phyloP scores from a whole-genome alignment of 768 basidiomycete species.

The Termitomyces heimii region DNA sequence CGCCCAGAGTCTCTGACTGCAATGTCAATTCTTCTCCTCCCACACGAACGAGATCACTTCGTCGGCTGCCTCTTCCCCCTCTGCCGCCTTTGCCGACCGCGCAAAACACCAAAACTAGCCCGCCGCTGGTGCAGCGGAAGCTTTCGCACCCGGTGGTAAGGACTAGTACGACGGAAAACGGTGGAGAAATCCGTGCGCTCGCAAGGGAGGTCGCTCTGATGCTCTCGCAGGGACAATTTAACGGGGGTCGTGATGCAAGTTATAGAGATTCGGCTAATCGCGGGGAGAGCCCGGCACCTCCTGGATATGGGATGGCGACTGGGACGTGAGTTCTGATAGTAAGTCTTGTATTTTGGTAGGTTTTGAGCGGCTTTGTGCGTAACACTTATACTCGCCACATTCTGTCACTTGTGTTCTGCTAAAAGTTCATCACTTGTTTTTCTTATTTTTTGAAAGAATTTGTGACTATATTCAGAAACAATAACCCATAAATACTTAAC shows the following conservation, averaged over 20 bases:
- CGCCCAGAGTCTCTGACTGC: background rate
- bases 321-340: background rate
- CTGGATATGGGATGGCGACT: slow-evolving; percentile 9
- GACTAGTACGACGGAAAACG: background rate
- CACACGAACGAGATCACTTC: background rate
- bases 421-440: background rate
- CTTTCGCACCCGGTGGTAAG: background rate
- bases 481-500: background rate
- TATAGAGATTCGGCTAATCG: background rate
- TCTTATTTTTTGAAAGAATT: background rate
- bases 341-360: background rate
- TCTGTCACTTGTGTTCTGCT: background rate
- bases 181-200: slow-evolving; percentile 18
- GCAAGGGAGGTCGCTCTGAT: slow-evolving; percentile 24
- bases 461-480: background rate
- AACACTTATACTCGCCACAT: background rate
- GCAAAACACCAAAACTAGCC: background rate
- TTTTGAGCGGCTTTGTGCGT: background rate
- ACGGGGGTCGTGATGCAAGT: background rate
- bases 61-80: background rate
- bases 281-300: slow-evolving; percentile 11
- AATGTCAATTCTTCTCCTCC: background rate
- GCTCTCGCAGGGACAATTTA: slow-evolving; percentile 17
- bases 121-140: background rate
- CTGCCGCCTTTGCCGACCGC: background rate